Conservation (phyloP, 192 early-diverging fungal species). For the Kappamyces sp. region DNA sequence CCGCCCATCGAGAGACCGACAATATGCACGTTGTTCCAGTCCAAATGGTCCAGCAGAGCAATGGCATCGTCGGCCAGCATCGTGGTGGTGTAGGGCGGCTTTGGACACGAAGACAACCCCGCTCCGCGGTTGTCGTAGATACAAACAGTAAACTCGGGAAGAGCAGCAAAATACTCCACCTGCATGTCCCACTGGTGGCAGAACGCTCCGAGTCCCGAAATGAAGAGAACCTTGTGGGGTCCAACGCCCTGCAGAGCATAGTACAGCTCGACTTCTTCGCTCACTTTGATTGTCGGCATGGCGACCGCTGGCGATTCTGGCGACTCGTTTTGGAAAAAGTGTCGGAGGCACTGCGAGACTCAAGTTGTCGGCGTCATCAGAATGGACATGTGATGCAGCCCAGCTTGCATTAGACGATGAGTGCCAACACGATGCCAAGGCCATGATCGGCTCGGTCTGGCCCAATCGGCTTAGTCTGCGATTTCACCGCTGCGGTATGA, state of each 20-base stretch:
- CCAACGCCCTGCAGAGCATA: slow-evolving; percentile 7
- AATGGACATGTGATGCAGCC: too few species aligned
- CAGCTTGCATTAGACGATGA: too few species aligned
- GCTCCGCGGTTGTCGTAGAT: slow-evolving; percentile 23
- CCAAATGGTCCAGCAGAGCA: slow-evolving; percentile 61
- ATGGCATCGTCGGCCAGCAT: slow-evolving; percentile 61
- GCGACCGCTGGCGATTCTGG: background rate
- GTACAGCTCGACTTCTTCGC: slow-evolving; percentile 3
- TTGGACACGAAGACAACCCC: slow-evolving; percentile 12
- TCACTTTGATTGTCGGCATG: slow-evolving; percentile 14
- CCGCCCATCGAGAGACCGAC: slow-evolving; percentile 26
- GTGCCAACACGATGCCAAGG: too few species aligned
- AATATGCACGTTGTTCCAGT: slow-evolving; percentile 42
- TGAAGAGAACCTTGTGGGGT: slow-evolving; percentile 9
- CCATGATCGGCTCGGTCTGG: too few species aligned
- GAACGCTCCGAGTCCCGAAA: slow-evolving; percentile 7
- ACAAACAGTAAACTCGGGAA: slow-evolving; percentile 20
- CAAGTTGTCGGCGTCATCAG: too few species aligned
- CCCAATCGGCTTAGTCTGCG: too few species aligned
- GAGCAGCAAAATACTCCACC: slow-evolving; percentile 16
- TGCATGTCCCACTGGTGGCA: slow-evolving; percentile 19
- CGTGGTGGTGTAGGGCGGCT: slow-evolving; percentile 13
- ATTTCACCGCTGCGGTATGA: too few species aligned
- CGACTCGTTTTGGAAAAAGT: too few species aligned
- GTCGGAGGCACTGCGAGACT: too few species aligned